Evolutionary conservation across 371 early-diverging fungal genomes (phyloP), one percentile per base, ranked within the genome.

Genomic region (Zychaea mexicana): DNA sequence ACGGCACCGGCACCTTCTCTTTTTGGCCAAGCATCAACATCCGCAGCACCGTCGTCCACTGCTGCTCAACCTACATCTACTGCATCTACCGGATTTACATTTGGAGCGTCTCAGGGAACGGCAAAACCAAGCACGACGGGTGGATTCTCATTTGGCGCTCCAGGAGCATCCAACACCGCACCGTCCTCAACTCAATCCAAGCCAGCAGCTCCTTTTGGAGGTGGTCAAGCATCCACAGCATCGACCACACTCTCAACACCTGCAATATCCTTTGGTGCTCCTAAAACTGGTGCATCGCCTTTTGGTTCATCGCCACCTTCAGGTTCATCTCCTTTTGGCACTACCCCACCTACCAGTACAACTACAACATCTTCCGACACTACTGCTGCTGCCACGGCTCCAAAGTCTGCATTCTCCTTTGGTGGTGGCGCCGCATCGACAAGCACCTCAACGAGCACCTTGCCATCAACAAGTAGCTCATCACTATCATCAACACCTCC

Each of bases 351-450:
- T 22, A 22, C 49, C 26, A 36, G 38, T 36, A 49, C 49, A 19
- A 9, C 49, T 22, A 49, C 49, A 1, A 49, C 22, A 4, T 49
- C 13, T 45, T 24, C 28, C 52, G 17, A 19, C 63, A 57, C 21
- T n/a, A n/a, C n/a, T 52, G 3, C 60, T 22, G 30, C 31, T 12
- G 31, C 33, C 36, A 52, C 68, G 21, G 17, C 52, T 28, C 6
- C 57, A 57, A 57, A 57, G 21, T 19, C 58, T 42, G 36, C 28
- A 42, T 57, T 58, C n/a, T 8, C 39, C 28, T 58, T 58, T 19
- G 19, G 31, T 54, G 31, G n/a, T 57, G 30, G 46, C 19, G 17
- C 45, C 13, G 39, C 33, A 32, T 28, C 66, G 22, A 19, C 59
- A 2, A 33, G 52, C 5, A 42, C n/a, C n/a, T n/a, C n/a, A n/a